Conservation (phyloP, 345 rosid species). For the Firmiana major region DNA sequence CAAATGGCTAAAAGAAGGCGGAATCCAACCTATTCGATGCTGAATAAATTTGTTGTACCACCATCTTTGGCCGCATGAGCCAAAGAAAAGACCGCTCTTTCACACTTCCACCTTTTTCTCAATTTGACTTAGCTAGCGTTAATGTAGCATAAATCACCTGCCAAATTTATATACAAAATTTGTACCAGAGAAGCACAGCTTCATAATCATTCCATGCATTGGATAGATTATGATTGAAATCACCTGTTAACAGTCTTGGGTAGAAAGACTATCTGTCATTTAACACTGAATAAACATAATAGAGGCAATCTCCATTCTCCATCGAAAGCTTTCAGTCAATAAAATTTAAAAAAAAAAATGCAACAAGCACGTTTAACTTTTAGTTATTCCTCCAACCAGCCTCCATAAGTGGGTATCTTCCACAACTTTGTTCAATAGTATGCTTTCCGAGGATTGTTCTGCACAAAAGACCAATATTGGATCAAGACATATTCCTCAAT, state of each 20-base stretch:
- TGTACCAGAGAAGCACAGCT: neutral
- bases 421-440: slow-evolving; percentile 40
- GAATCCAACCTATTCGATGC: too few relatives aligned
- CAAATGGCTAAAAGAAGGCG: too few relatives aligned
- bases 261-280: neutral
- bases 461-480: slow-evolving; percentile 1
- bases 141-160: too few relatives aligned
- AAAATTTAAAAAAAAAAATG: neutral
- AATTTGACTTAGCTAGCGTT: too few relatives aligned
- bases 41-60: too few relatives aligned
- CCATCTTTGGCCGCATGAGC: too few relatives aligned
- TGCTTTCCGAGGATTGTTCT: slow-evolving; percentile 72
- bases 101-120: too few relatives aligned
- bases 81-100: too few relatives aligned
- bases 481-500: neutral
- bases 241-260: neutral
- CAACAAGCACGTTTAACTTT: neutral
- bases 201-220: neutral
- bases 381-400: neutral
- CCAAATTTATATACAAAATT: too few relatives aligned
- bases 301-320: neutral
- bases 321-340: neutral
- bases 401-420: neutral
- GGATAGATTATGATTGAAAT: neutral
- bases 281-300: neutral